A percentile compares a stretch with the other conserved stretches of the same genome.
Conservation (phyloP, 805 yeast genomes). For the Pichia heedii region DNA sequence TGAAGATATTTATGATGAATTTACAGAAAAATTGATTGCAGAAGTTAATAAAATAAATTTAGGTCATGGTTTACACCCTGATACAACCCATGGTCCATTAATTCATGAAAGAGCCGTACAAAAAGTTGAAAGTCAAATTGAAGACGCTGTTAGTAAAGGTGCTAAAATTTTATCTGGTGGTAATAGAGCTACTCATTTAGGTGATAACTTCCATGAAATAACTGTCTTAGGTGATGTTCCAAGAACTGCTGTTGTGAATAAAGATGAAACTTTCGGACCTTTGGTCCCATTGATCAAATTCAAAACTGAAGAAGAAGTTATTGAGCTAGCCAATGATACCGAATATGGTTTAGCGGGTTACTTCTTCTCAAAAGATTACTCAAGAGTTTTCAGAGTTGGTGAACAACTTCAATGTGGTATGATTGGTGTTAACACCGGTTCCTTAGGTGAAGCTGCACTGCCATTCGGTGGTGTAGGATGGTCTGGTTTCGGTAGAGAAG, state of each 20-base stretch:
- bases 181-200: conserved; percentile 40
- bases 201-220: conserved; percentile 57
- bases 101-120: conserved; percentile 54
- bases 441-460: conserved; percentile 56
- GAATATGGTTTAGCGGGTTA: conserved; percentile 75
- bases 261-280: conserved; percentile 81
- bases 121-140: conserved; percentile 53
- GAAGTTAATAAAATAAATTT: conserved; percentile 38
- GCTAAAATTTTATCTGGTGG: conserved; percentile 64
- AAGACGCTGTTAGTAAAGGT: conserved; percentile 58
- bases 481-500: conserved; percentile 77
- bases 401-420: conserved; percentile 69
- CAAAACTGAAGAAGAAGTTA: conserved; percentile 52
- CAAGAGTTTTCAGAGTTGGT: conserved; percentile 49
- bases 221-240: conserved; percentile 59
- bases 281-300: conserved; percentile 64
- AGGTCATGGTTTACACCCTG: conserved; percentile 54
- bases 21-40: conserved; percentile 39
- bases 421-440: conserved; percentile 76
- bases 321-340: conserved; percentile 53
- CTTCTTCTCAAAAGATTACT: conserved; percentile 49
- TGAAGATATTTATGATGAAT: conserved; percentile 52
- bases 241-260: conserved; percentile 43
- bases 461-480: conserved; percentile 75
- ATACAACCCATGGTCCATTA: conserved; percentile 69